Conservation (phyloP, 1,139 yeast genomes). For the Candida smagusa region DNA sequence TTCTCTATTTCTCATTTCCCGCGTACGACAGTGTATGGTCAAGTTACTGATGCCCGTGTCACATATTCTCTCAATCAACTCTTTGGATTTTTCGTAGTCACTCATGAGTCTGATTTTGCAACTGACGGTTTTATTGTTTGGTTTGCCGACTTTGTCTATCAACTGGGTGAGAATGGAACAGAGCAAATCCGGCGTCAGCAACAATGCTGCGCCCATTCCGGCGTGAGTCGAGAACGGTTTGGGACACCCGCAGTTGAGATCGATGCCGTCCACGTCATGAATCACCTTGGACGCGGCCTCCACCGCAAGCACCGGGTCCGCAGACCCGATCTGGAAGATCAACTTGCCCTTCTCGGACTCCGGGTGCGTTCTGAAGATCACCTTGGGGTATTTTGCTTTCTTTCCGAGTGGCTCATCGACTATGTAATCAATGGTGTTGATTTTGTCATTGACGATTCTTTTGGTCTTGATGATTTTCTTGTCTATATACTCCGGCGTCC, state of each 20-base stretch:
- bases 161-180: constrained; percentile 63
- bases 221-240: constrained; percentile 83
- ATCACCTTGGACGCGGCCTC: constrained; percentile 80
- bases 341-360: constrained; percentile 57
- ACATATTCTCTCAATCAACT: constrained; percentile 60
- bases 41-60: constrained; percentile 79
- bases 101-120: constrained; percentile 83
- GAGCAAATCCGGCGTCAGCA: constrained; percentile 75
- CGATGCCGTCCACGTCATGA: constrained; percentile 86
- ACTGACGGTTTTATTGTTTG: constrained; percentile 75
- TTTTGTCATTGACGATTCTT: constrained; percentile 50
- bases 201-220: constrained; percentile 96
- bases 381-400: constrained; percentile 21
- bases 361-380: constrained; percentile 74
- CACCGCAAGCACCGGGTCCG: constrained; percentile 81
- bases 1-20: constrained; percentile 87
- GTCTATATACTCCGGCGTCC: constrained; percentile 95
- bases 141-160: constrained; percentile 77
- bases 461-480: constrained; percentile 71
- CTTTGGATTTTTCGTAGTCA: constrained; percentile 52
- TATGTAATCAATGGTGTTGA: constrained; percentile 61
- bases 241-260: constrained; percentile 95
- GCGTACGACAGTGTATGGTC: constrained; percentile 88
- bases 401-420: constrained; percentile 8
- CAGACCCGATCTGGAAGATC: constrained; percentile 88